These are phyloP conservation scores for Hypoxylon lienhwacheense DNA, from an alignment of 495 filamentous ascomycete species.

Conservation along the genomic window DNA sequence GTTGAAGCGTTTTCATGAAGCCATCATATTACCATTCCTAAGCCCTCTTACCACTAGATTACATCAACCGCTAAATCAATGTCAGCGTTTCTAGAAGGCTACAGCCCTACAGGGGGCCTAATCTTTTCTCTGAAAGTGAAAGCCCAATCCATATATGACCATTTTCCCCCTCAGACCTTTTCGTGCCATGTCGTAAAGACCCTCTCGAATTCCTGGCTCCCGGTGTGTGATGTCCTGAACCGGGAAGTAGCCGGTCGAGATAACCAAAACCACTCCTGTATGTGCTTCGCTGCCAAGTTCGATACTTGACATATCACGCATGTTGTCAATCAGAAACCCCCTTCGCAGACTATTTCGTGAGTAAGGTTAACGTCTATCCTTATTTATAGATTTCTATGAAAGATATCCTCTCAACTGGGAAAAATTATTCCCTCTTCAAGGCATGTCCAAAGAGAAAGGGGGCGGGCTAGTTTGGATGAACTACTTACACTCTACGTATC, in stretches of 20 bases:
- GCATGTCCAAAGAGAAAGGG: background rate
- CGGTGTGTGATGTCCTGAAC: conserved; percentile 2
- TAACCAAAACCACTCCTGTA: conserved; percentile 8
- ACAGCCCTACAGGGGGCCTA: background rate
- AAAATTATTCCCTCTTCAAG: background rate
- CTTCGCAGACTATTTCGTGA: background rate
- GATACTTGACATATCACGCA: conserved; percentile 9
- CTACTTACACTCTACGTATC: conserved; percentile 7
- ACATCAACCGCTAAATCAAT: background rate
- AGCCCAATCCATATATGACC: conserved; percentile 22
- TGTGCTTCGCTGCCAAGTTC: conserved; percentile 10
- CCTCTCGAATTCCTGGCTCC: conserved; percentile 16
- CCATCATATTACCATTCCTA: too few relatives aligned
- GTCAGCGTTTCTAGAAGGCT: background rate
- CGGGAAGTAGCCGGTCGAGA: conserved; percentile 10
- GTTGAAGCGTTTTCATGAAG: too few relatives aligned
- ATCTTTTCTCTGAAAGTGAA: conserved; percentile 12
- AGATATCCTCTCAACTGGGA: too few relatives aligned
- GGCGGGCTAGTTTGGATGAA: background rate
- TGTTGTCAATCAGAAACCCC: conserved; percentile 9
- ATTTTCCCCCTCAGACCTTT: conserved; percentile 19
- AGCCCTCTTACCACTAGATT: too few relatives aligned
- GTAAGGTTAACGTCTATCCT: background rate
- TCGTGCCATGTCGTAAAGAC: conserved; percentile 16
- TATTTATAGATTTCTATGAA: too few relatives aligned